Evolutionary conservation across 352 stramenopile species (phyloP), one percentile per base, ranked within the genome.

Genomic region (Phytophthora hybrid): DNA sequence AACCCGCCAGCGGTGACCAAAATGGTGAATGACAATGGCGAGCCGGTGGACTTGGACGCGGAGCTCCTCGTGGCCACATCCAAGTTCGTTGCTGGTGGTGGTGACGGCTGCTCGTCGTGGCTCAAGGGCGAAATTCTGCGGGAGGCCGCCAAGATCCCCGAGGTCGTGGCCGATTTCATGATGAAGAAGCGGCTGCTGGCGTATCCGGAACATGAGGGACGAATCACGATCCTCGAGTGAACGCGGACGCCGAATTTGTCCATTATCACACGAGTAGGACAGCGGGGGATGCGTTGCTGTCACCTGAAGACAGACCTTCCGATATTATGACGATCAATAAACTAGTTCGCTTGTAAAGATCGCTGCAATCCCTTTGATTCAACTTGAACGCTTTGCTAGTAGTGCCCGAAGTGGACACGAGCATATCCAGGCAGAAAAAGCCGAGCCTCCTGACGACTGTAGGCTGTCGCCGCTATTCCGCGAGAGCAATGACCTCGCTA

Each of bases 91-190:
- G 83, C 87, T 23, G 78, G 79, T 19, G 91, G 91, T 1, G 87
- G 88, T 29, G 91, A 97, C 59, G 89, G 88, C 6, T 96, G 88
- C 54, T 83, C 80, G 19, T 81, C 87, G 21, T 97, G 91, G 91
- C 73, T 87, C 19, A 71, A 87, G 21, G 85, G 89, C 26, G 73
- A 84, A 67, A 77, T 92, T 9, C 19, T 94, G 21, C 76, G 80
- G 23, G 82, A 82, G 21, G 70, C 74, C 8, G 79, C 77, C 31
- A 86, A 87, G 55, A 81, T 93, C 58, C 71, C 83, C 18, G 69
- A 83, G 11, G 74, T 89, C 34, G 82, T 89, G 29, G 77, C 77
- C 16, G 76, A 89, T 11, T 87, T 81, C 51, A 60, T 92, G 68
- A 81, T 92, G 76, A 94, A 93, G 72, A 87, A 89, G 74, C 79